Evolutionary conservation across 2,329 filamentous ascomycete genomes (phyloP).

Genomic region (Drechslerella coelobrocha): DNA sequence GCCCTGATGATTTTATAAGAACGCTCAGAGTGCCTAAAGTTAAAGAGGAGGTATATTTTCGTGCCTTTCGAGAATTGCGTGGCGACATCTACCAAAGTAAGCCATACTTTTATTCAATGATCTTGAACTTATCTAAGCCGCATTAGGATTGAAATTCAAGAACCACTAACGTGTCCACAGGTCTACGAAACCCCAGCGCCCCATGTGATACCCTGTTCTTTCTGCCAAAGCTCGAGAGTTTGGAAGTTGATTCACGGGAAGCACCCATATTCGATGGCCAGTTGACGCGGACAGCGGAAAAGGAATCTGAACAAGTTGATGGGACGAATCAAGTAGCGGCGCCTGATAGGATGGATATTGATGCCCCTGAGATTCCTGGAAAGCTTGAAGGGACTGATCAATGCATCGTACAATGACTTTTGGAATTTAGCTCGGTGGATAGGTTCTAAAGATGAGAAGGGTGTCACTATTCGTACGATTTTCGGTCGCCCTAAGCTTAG

Average conservation of each 20-base stretch:
- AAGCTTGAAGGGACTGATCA: conserved; percentile 1
- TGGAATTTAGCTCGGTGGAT: no score
- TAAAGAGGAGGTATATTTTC: conserved; percentile 1
- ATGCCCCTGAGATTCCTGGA: conserved; percentile 9
- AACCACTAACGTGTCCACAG: background rate
- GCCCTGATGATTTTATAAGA: conserved; percentile 33
- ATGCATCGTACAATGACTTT: conserved; percentile 12
- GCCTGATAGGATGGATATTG: conserved; percentile 20
- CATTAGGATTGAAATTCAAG: no score
- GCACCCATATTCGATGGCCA: conserved; percentile 8
- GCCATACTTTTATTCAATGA: background rate
- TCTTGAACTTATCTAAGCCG: no score
- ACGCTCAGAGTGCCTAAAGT: conserved; percentile 24
- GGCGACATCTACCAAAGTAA: conserved; percentile 36
- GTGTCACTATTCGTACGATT: no score
- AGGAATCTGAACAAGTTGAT: background rate
- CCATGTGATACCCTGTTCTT: conserved; percentile 30
- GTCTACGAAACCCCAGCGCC: conserved; percentile 9
- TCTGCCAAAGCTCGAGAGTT: conserved; percentile 7
- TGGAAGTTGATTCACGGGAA: background rate
- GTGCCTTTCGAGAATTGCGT: conserved; percentile 21
- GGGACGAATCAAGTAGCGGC: background rate
- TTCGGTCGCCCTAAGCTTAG: no score
- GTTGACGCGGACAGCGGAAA: background rate
- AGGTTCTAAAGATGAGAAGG: no score